Evolutionary conservation across 805 yeast species (phyloP).

Genomic region (Candida ponderosae): DNA sequence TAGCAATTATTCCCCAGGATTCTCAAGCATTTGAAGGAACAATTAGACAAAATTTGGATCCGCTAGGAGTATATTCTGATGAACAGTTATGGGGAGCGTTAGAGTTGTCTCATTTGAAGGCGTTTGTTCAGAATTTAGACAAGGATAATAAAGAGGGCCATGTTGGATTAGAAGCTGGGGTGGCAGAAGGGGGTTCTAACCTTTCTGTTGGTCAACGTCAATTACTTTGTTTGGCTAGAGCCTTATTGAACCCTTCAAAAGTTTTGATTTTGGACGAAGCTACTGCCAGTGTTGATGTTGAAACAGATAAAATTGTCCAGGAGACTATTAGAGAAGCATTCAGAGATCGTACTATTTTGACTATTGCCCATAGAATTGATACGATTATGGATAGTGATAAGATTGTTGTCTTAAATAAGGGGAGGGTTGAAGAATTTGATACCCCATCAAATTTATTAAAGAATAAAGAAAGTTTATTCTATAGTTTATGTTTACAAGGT

Average conservation of each 20-base stretch:
- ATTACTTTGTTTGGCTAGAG: slow-evolving; percentile 75
- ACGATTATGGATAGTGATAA: slow-evolving; percentile 78
- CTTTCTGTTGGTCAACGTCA: slow-evolving; percentile 75
- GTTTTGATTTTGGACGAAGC: slow-evolving; percentile 77
- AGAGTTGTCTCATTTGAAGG: slow-evolving; percentile 69
- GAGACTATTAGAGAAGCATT: slow-evolving; percentile 72
- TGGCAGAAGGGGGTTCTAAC: slow-evolving; percentile 64
- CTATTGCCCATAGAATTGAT: slow-evolving; percentile 80
- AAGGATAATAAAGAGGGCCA: slow-evolving; percentile 40
- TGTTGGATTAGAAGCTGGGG: slow-evolving; percentile 44
- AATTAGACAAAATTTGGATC: slow-evolving; percentile 80
- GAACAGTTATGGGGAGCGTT: slow-evolving; percentile 79
- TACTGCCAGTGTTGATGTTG: slow-evolving; percentile 84
- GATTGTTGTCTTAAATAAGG: slow-evolving; percentile 69
- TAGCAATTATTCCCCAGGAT: slow-evolving; percentile 90
- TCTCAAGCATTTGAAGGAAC: slow-evolving; percentile 89
- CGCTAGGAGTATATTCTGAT: slow-evolving; percentile 58
- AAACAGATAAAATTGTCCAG: slow-evolving; percentile 72
- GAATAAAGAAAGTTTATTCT: slow-evolving; percentile 63
- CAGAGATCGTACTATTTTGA: slow-evolving; percentile 68
- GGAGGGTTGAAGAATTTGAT: slow-evolving; percentile 71
- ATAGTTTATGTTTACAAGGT: slow-evolving; percentile 48
- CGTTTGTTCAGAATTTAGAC: slow-evolving; percentile 49
- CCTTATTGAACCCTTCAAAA: slow-evolving; percentile 54
- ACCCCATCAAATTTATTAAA: slow-evolving; percentile 60